Evolutionary conservation across 495 filamentous ascomycete species (phyloP).

Genomic region (Barbatosphaeria neglecta): DNA sequence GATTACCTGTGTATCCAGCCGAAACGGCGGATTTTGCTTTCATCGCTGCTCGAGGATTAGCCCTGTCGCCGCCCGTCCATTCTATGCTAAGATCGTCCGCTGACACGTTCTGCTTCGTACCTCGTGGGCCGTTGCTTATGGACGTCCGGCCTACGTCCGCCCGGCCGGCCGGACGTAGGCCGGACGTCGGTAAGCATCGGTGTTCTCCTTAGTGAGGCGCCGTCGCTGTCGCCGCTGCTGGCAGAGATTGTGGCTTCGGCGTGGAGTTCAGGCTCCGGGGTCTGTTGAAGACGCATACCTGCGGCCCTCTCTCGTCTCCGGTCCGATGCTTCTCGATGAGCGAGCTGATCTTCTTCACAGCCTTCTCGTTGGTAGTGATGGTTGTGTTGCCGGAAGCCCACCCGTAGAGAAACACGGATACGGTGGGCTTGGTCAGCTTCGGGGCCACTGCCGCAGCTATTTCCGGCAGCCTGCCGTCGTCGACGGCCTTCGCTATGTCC

Average conservation of each 20-base stretch:
- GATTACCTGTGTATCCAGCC: too few relatives aligned
- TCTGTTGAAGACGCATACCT: not conserved
- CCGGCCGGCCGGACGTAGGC: too few relatives aligned
- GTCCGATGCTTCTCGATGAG: not conserved
- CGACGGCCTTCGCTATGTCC: not conserved
- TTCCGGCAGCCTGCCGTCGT: not conserved
- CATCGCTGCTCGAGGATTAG: too few relatives aligned
- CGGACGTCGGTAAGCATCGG: too few relatives aligned
- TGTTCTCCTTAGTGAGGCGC: too few relatives aligned
- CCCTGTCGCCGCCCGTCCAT: too few relatives aligned
- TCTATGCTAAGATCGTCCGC: too few relatives aligned
- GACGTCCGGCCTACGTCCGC: too few relatives aligned
- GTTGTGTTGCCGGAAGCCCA: conserved; percentile 17
- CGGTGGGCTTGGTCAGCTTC: conserved; percentile 12
- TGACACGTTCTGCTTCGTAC: too few relatives aligned
- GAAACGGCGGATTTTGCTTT: too few relatives aligned
- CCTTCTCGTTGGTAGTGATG: conserved; percentile 14
- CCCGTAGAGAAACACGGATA: conserved; percentile 18
- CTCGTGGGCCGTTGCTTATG: too few relatives aligned
- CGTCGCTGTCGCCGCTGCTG: too few relatives aligned
- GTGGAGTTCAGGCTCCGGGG: not conserved
- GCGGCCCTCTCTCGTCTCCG: not conserved
- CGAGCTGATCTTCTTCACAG: not conserved
- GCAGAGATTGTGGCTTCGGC: not conserved
- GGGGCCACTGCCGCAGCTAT: conserved; percentile 4